Evolutionary conservation across 23 red algal genomes (phyloP).

Genomic region (Chondrus crispus): DNA sequence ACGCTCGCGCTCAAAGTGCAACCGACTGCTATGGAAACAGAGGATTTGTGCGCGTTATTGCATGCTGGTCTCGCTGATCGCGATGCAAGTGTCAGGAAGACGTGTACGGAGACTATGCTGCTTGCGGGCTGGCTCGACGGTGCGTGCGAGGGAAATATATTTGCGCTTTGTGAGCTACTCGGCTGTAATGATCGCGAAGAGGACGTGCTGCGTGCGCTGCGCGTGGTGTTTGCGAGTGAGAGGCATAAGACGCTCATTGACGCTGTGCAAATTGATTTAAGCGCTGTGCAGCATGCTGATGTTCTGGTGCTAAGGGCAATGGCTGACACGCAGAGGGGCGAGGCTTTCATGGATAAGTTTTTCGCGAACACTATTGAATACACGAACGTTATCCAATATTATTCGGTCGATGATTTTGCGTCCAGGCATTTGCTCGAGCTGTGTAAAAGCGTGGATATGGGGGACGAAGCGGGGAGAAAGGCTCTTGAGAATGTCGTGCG

Average conservation of each 20-base stretch:
- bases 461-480: slow-evolving; percentile 71
- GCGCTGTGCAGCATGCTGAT: slow-evolving; percentile 10
- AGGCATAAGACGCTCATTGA: slow-evolving; percentile 22
- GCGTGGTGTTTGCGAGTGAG: slow-evolving; percentile 22
- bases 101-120: slow-evolving; percentile 42
- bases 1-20: slow-evolving; percentile 36
- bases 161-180: slow-evolving; percentile 42
- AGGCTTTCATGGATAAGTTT: slow-evolving; percentile 8
- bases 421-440: slow-evolving; percentile 50
- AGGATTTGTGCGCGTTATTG: slow-evolving; percentile 35
- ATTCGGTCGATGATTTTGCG: slow-evolving; percentile 43
- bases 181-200: slow-evolving; percentile 52
- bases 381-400: slow-evolving; percentile 50
- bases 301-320: slow-evolving; percentile 56
- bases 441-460: slow-evolving; percentile 41
- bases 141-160: slow-evolving; percentile 52
- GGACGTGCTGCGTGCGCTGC: slow-evolving; percentile 35
- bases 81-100: not conserved
- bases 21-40: not conserved
- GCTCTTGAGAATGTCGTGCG: slow-evolving; percentile 38
- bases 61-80: slow-evolving; percentile 42
- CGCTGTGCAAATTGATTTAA: slow-evolving; percentile 59
- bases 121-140: slow-evolving; percentile 55
- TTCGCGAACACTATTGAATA: slow-evolving; percentile 29
- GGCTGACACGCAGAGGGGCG: not conserved